Evolutionary conservation across 495 filamentous ascomycete genomes (phyloP).

Genomic region (Polyplosphaeria fusca): DNA sequence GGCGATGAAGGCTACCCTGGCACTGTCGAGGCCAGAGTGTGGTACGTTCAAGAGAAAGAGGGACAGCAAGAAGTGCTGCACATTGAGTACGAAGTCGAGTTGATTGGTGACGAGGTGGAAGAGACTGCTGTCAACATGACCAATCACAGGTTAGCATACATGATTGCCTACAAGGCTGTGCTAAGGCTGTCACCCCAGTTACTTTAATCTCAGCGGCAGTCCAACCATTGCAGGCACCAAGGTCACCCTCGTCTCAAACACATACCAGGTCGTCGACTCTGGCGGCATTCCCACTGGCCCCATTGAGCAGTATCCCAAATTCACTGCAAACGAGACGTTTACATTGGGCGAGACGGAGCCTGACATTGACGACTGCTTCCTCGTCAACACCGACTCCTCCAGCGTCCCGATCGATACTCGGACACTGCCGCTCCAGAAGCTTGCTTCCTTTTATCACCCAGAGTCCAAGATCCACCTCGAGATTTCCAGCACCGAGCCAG

Average conservation of each 20-base stretch:
- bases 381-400: slow-evolving; percentile 61
- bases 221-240: slow-evolving; percentile 72
- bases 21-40: slow-evolving; percentile 70
- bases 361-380: slow-evolving; percentile 87
- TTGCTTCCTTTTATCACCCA: slow-evolving; percentile 68
- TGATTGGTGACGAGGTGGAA: slow-evolving; percentile 66
- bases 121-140: slow-evolving; percentile 90
- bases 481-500: slow-evolving; percentile 83
- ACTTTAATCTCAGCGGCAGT: slow-evolving; percentile 77
- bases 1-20: slow-evolving; percentile 87
- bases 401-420: slow-evolving; percentile 77
- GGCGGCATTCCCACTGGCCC: slow-evolving; percentile 49
- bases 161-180: neutral
- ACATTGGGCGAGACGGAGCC: slow-evolving; percentile 63
- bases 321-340: slow-evolving; percentile 64
- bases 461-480: slow-evolving; percentile 73
- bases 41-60: slow-evolving; percentile 74
- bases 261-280: slow-evolving; percentile 69
- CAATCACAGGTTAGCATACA: slow-evolving; percentile 74
- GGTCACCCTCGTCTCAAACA: slow-evolving; percentile 65
- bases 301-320: slow-evolving; percentile 53
- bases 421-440: slow-evolving; percentile 54
- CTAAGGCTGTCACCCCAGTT: slow-evolving; percentile 51
- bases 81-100: slow-evolving; percentile 84
- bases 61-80: slow-evolving; percentile 64